Conservation (phyloP, 345 rosid genomes). For the Camelina sativa region DNA sequence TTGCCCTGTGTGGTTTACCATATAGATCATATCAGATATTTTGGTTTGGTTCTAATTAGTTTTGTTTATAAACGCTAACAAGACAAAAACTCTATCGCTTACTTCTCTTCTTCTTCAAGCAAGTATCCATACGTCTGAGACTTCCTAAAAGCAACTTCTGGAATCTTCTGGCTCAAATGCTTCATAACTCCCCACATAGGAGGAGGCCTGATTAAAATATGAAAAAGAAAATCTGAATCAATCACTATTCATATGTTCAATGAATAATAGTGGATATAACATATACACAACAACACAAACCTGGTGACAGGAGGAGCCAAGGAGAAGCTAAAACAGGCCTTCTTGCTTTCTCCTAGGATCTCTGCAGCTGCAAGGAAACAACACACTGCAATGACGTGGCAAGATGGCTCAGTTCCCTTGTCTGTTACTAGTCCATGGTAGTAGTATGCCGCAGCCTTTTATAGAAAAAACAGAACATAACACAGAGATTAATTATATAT, state of each 20-base stretch:
- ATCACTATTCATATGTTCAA: background rate
- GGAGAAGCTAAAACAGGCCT: constrained; percentile 80
- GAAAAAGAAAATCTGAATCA: background rate
- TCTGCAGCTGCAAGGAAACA: constrained; percentile 91
- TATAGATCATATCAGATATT: background rate
- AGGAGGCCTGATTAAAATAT: constrained; percentile 58
- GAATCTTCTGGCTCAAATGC: constrained; percentile 82
- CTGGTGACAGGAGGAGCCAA: constrained; percentile 79
- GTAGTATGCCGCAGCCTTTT: constrained; percentile 90
- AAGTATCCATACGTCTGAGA: constrained; percentile 85
- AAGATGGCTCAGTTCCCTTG: constrained; percentile 78
- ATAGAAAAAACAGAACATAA: background rate
- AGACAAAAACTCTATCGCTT: constrained; percentile 41
- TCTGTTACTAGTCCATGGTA: constrained; percentile 89
- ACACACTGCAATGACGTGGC: constrained; percentile 70
- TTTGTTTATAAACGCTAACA: background rate
- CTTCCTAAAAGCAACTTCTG: constrained; percentile 83
- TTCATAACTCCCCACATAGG: constrained; percentile 91
- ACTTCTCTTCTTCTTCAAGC: constrained; percentile 92
- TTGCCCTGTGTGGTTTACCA: constrained; percentile 54
- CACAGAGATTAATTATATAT: constrained; percentile 2
- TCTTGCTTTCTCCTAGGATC: constrained; percentile 82
- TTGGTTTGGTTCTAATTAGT: background rate
- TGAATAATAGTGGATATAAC: background rate
- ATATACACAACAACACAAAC: constrained; percentile 43